Base-by-base conservation (phyloP, 495 filamentous ascomycete genomes). In the Rostrohypoxylon terebratum region DNA sequence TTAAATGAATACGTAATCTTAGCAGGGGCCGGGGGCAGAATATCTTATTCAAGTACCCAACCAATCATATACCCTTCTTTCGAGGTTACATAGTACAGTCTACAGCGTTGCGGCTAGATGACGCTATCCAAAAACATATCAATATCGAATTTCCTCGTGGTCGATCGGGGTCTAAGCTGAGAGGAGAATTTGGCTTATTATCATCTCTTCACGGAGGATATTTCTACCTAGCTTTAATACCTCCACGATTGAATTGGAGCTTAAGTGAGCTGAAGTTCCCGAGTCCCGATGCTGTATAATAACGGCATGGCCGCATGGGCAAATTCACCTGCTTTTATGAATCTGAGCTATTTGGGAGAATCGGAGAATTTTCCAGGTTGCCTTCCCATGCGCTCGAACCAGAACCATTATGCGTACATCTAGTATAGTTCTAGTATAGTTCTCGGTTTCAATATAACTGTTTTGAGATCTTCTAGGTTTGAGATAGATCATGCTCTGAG, bases 11-110 rank as follows among this genome's bases (percentile, higher is more conserved):
- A n/a, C n/a, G n/a, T n/a, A 66, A 65, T 59, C 47, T 42, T 59
- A 54, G 59, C 5, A 47, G 47, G 40, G 48, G 25, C 47, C 23
- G 23, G 57, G 53, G 48, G 45, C 44, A 42, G 23, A 40, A 66
- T 42, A 36, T 21, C 61, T 59, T 42, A 59, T n/a, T 38, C 33
- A 58, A 16, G 54, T 20, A 4, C 38, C 54, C 31, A 45, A 57
- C 58, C 50, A 63, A 62, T 38, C 61, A 33, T 68, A 33, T 53
- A 57, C 38, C 48, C 62, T 63, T 63, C 58, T 59, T 69, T 63
- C 72, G 67, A 71, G 57, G 67, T 74, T 63, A 33, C n/a, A n/a
- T n/a, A n/a, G n/a, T n/a, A n/a, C 63, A 75, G 68, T 68, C 63
- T 71, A 60, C 68, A 63, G 68, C 61, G 57, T 75, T 61, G 59